phyloP scores from a whole-genome alignment of 345 rosid genomes.

The Nasturtium officinale region DNA sequence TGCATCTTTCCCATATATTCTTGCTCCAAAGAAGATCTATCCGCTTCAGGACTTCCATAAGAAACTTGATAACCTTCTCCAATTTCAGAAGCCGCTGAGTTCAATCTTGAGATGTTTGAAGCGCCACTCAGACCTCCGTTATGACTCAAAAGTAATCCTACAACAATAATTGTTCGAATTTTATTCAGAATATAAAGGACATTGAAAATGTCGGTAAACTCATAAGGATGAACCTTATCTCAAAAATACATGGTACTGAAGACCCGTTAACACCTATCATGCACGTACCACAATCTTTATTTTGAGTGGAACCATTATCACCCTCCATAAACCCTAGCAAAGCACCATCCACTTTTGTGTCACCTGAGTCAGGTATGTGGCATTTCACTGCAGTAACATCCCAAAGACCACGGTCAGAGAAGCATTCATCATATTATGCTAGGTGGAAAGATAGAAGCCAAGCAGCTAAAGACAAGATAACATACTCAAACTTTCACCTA shows the following conservation, averaged over 20 bases:
- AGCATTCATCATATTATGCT: not conserved
- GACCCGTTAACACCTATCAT: not conserved
- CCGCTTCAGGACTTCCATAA: constrained; percentile 33
- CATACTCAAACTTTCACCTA: constrained; percentile 52
- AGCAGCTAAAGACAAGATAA: constrained; percentile 8
- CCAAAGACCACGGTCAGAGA: constrained; percentile 21
- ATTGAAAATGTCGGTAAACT: not conserved
- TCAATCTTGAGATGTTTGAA: constrained; percentile 25
- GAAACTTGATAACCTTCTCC: constrained; percentile 20
- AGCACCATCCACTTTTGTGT: constrained; percentile 43
- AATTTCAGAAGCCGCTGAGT: constrained; percentile 21
- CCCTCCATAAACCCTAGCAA: constrained; percentile 14
- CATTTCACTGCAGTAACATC: constrained; percentile 14
- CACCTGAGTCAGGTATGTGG: constrained; percentile 33
- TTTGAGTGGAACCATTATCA: constrained; percentile 14
- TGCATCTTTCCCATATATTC: constrained; percentile 33
- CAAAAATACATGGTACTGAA: constrained; percentile 10
- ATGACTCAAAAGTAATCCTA: constrained; percentile 30
- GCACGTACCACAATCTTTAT: constrained; percentile 31
- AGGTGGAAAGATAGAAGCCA: constrained; percentile 18
- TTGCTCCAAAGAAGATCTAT: constrained; percentile 43
- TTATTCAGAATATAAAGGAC: constrained; percentile 6
- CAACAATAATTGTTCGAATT: constrained; percentile 9
- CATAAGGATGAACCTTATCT: not conserved
- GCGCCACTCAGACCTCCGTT: constrained; percentile 10